Conservation (phyloP, 1,139 yeast species). For the Lipomyces yarrowii region DNA sequence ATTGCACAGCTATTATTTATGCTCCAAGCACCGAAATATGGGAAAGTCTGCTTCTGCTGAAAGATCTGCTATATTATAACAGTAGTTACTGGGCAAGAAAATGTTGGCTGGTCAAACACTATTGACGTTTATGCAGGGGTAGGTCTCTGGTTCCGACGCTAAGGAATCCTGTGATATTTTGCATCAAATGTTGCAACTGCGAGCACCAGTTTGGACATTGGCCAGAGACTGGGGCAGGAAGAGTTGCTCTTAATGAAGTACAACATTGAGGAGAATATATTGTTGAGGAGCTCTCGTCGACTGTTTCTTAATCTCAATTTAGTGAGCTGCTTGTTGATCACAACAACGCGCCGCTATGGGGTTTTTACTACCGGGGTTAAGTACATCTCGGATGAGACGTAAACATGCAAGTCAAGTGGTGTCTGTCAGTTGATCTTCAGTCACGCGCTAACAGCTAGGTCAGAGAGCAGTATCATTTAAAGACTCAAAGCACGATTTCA, state of each 20-base stretch:
- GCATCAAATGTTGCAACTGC: neutral
- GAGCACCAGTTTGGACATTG: neutral
- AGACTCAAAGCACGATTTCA: neutral
- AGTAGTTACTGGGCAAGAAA: neutral
- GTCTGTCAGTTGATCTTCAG: neutral
- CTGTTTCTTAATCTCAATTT: neutral
- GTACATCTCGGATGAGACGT: neutral
- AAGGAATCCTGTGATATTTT: no score
- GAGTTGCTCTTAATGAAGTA: neutral
- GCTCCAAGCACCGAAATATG: neutral
- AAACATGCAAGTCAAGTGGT: neutral
- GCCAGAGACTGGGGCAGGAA: neutral
- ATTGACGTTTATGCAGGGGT: neutral
- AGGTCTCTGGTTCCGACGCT: neutral
- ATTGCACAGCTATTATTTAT: neutral
- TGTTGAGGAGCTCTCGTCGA: neutral
- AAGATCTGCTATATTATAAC: no score
- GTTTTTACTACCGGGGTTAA: conserved; percentile 3
- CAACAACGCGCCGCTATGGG: neutral
- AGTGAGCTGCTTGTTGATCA: neutral
- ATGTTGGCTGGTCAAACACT: neutral
- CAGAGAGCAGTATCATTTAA: neutral
- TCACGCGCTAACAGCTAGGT: neutral
- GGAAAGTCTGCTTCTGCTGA: neutral
- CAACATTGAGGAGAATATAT: neutral